Evolutionary conservation across 257 asterid genomes (phyloP).

Genomic region (Fraxinus cuspidata): DNA sequence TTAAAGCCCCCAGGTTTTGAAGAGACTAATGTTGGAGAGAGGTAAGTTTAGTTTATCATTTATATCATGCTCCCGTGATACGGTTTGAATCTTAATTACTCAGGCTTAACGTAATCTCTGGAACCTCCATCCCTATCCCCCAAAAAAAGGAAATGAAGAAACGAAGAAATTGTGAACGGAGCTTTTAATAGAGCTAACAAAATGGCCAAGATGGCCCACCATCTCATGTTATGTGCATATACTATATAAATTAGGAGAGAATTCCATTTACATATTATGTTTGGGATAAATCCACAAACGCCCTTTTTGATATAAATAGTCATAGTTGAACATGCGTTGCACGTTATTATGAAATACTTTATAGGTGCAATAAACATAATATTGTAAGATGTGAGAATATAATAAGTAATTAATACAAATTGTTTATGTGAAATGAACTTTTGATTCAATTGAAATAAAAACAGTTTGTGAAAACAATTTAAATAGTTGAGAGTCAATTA

Average conservation of each 20-base stretch:
- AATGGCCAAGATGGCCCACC: not conserved
- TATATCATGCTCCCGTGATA: constrained; percentile 14
- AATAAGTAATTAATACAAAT: too few species aligned
- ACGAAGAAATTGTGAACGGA: not conserved
- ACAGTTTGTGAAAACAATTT: too few species aligned
- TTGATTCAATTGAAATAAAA: too few species aligned
- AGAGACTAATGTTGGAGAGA: constrained; percentile 39
- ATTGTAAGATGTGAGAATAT: too few species aligned
- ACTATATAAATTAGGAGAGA: not conserved
- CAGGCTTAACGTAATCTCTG: not conserved
- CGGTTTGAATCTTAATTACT: constrained; percentile 10
- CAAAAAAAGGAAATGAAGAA: too few species aligned
- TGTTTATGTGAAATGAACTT: too few species aligned
- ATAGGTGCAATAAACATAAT: too few species aligned
- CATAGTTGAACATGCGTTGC: too few species aligned
- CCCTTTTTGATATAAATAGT: not conserved
- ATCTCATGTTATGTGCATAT: not conserved
- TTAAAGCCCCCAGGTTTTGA: constrained; percentile 55
- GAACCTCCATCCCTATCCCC: not conserved
- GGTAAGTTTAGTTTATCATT: constrained; percentile 40
- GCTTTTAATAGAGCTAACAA: too few species aligned
- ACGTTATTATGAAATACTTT: too few species aligned
- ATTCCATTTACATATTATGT: not conserved
- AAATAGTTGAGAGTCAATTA: too few species aligned
- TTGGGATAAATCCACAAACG: not conserved